Base-by-base conservation (phyloP, 139 green algal genomes). In the Coelastrella sp. region DNA sequence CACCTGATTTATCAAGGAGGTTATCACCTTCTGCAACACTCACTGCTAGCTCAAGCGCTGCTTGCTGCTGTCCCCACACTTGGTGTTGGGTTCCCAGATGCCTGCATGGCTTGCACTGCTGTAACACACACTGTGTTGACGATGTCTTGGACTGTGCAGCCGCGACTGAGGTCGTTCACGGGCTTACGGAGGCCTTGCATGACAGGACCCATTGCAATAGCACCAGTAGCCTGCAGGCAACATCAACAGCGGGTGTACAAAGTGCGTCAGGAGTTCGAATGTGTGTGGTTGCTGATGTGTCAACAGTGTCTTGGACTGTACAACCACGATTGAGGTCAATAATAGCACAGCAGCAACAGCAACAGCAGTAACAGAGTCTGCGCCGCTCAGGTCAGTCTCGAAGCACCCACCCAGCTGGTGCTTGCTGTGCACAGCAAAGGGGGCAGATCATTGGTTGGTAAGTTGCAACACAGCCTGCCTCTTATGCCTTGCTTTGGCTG, bases 141-240 rank as follows among this genome's bases (percentile, higher is more conserved):
- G 79, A 99, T 98, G 93, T 99, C 97, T 20, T 92, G 90, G 4
- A 99, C 96, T 0, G 97, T 99, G 92, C 97, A 99, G 81, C 97
- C 97, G 10, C 97, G 92, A 75, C 90, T 96, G 20, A 99, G 94
- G 92, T 99, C 97, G 92, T 99, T 99, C 11, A 99, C 97, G 20
- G 97, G 97, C 87, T 96, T 97, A n/a, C 89, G 61, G 75, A 99
- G 92, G 73, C 97, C 97, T 91, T 97, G 94, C 95, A 99, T 97
- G 19, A 99, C 92, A 2, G 97, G 97, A 0, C 97, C 97, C 87
- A 99, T 98, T 5, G 97, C 97, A 20, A 98, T 93, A 32, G 94
- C 96, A 6, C 95, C 95, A 2, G 96, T 97, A 68, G 90, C 94
- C 92, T 98, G 95, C 93, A 93, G 91, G 90, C 77, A 88, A 10